Conservation (phyloP, 2,329 filamentous ascomycete genomes). For the Sarocladium brachiariae region DNA sequence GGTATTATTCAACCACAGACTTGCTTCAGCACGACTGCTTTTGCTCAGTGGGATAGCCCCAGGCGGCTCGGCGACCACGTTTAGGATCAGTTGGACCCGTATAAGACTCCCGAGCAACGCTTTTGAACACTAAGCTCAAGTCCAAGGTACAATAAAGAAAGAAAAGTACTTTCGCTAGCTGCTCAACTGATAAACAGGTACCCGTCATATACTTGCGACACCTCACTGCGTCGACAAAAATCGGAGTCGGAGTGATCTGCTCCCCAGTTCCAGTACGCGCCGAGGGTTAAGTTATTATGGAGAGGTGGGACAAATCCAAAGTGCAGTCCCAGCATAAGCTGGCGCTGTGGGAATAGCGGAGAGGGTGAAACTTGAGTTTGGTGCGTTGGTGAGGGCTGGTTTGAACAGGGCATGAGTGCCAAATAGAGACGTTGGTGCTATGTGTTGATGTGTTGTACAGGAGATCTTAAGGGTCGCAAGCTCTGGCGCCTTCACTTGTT, state of each 20-base stretch:
- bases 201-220: neutral
- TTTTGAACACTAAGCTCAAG: no score
- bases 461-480: no score
- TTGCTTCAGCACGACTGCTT: neutral
- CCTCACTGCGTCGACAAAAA: neutral
- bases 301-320: neutral
- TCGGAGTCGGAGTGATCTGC: neutral
- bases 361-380: no score
- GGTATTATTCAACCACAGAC: neutral
- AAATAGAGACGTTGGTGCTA: neutral
- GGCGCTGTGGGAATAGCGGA: no score
- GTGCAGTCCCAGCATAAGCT: neutral
- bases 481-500: no score
- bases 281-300: neutral
- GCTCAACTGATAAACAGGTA: neutral
- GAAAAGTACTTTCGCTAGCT: neutral
- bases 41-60: neutral
- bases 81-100: neutral
- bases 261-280: neutral
- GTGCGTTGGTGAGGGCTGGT: no score
- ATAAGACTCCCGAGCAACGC: neutral
- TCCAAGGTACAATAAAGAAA: neutral
- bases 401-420: neutral
- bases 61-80: neutral
- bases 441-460: conserved; percentile 1